These are phyloP conservation scores for Radiomyces spectabilis DNA, from an alignment of 192 early-diverging fungal genomes.

Conservation along the genomic window DNA sequence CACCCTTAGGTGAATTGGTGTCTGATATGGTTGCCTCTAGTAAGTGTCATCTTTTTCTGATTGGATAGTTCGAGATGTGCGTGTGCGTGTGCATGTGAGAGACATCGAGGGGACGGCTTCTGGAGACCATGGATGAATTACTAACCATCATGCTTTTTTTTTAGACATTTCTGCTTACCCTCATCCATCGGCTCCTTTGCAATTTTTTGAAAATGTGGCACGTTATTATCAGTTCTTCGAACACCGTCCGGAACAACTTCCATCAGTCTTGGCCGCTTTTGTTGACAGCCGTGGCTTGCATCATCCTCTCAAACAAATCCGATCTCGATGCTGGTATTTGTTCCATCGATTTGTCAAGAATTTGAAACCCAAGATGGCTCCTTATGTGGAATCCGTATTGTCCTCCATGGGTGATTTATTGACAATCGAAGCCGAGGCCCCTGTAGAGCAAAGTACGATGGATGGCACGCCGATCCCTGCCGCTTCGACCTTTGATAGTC, in stretches of 20 bases:
- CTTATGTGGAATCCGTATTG: conserved; percentile 57
- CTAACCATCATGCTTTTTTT: too few relatives aligned
- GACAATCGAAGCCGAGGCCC: conserved; percentile 56
- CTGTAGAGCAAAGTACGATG: conserved; percentile 29
- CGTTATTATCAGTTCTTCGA: conserved; percentile 73
- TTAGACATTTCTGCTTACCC: conserved; percentile 65
- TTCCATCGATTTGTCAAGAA: conserved; percentile 78
- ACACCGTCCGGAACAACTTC: conserved; percentile 50
- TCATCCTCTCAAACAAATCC: conserved; percentile 59
- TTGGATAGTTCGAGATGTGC: too few relatives aligned
- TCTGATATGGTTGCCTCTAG: conserved; percentile 54
- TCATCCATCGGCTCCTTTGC: conserved; percentile 62
- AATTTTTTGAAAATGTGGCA: conserved; percentile 69
- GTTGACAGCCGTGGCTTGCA: conserved; percentile 73
- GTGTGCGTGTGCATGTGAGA: too few relatives aligned
- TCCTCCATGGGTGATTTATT: conserved; percentile 64
- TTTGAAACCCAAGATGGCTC: conserved; percentile 47
- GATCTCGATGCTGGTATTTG: conserved; percentile 79
- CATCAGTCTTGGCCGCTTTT: conserved; percentile 64
- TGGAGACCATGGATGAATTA: too few relatives aligned
- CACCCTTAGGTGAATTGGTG: conserved; percentile 54
- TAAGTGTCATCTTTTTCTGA: conserved; percentile 32
- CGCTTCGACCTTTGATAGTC: conserved; percentile 66
- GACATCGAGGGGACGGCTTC: too few relatives aligned
- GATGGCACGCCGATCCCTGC: conserved; percentile 41